Base-by-base conservation (phyloP, 306 rosid species). In the Abrus pulchellus region DNA sequence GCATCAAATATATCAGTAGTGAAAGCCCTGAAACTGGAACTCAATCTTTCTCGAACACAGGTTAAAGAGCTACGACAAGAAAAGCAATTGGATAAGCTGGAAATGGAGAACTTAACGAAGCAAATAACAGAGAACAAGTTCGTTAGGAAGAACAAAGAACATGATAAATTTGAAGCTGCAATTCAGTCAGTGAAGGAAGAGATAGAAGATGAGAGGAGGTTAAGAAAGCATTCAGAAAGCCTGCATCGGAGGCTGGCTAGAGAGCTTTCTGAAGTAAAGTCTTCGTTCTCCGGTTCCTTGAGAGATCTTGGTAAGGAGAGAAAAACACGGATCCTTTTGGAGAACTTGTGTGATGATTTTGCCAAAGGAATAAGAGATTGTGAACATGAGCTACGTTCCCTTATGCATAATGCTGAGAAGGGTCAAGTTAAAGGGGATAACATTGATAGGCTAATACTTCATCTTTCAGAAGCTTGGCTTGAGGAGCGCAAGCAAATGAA, bases 401-500 rank as follows among this genome's bases (percentile, higher is more conserved):
- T 87, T 50, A 75, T 71, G 86, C 88, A 85, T 28, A 90, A 80
- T 53, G 67, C 74, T 28, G 80, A 82, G 52, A 84, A 78, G 68
- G 76, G 73, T 81, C 82, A 59, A 20, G 74, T 82, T 75, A 75
- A 83, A 50, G 78, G 68, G 47, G 83, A 75, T 62, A 82, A 49
- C 44, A 71, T 67, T 47, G 92, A 88, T 60, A 77, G 86, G 64
- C 75, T 88, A 47, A 72, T 88, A 78, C 89, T 86, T 62, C 89
- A 88, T 55, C 81, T 91, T 74, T 88, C 97, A 50, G 97, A 91
- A 85, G 90, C 92, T 40, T 91, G 94, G 97, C 90, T 91, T 80
- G 90, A 89, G 55, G 97, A 91, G 83, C 88, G 91, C 50, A 80
- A 53, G 85, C 90, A 86, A 72, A 86, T 83, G 91, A 89, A 83